Percentiles rank a stretch among this genome's conserved stretches.
Evolutionary conservation across 1,284 basidiomycete genomes (phyloP).

Genomic region (Pascua guehoae): DNA sequence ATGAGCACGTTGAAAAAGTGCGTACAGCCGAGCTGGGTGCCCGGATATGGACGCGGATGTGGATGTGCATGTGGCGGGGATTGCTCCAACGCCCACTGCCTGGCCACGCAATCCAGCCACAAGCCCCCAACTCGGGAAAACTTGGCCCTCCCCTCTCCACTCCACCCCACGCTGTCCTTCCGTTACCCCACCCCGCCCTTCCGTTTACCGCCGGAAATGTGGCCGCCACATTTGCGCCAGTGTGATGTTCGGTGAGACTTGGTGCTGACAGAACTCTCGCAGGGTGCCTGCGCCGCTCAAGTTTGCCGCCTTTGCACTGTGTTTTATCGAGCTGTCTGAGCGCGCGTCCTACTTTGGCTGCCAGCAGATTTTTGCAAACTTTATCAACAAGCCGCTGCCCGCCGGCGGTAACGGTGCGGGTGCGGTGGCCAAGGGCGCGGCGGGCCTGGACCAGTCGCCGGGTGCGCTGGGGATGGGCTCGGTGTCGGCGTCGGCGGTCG

Average conservation of each 20-base stretch:
- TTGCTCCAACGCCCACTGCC: too few relatives aligned
- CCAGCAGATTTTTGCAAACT: conserved; percentile 21
- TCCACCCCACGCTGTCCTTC: too few relatives aligned
- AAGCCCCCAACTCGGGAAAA: not conserved
- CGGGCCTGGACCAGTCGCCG: conserved; percentile 56
- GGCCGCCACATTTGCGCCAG: not conserved
- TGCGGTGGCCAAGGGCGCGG: conserved; percentile 65
- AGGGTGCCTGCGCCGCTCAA: conserved; percentile 9
- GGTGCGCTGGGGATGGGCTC: conserved; percentile 51
- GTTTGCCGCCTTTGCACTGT: conserved; percentile 22
- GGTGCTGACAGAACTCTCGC: not conserved
- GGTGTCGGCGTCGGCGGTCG: conserved; percentile 28
- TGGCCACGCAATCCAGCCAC: too few relatives aligned
- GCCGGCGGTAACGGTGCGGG: conserved; percentile 61
- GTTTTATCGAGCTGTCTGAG: conserved; percentile 47
- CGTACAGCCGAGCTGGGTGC: too few relatives aligned
- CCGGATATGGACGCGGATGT: too few relatives aligned
- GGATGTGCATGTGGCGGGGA: too few relatives aligned
- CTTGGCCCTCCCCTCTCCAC: too few relatives aligned
- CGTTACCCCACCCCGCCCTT: too few relatives aligned
- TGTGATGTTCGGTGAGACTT: not conserved
- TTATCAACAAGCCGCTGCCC: conserved; percentile 55
- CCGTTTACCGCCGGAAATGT: too few relatives aligned
- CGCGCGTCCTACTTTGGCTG: conserved; percentile 27
- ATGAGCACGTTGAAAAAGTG: conserved; percentile 4